phyloP scores from a whole-genome alignment of 805 yeast species.

The Candida parachauliodes region DNA sequence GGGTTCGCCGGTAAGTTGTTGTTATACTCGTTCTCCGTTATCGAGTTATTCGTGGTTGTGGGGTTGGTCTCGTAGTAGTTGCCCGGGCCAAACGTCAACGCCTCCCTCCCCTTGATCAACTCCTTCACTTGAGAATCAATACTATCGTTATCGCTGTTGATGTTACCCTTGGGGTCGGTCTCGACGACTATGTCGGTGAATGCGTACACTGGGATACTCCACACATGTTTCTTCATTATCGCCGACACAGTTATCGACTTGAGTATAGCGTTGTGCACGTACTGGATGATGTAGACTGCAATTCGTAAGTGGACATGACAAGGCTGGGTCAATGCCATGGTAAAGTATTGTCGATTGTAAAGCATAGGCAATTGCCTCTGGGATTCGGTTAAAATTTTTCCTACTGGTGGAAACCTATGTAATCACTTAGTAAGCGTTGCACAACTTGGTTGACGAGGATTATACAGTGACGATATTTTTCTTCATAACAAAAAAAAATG shows the following conservation, averaged over 20 bases:
- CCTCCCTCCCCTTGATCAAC: constrained; percentile 9
- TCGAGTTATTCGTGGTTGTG: neutral
- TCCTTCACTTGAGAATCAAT: constrained; percentile 9
- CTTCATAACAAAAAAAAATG: constrained; percentile 5
- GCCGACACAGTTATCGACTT: neutral
- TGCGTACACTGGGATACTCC: neutral
- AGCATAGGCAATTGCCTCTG: constrained; percentile 1
- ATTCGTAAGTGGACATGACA: constrained; percentile 1
- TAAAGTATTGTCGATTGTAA: neutral
- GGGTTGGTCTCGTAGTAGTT: constrained; percentile 1
- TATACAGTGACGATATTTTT: no score
- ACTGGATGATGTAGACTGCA: constrained; percentile 2
- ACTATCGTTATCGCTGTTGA: constrained; percentile 8
- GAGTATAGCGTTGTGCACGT: neutral
- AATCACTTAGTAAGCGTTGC: no score
- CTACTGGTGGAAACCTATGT: neutral
- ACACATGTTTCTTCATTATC: neutral
- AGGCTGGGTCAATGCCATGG: constrained; percentile 1
- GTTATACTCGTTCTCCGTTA: neutral
- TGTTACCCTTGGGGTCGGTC: neutral
- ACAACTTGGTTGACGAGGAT: no score
- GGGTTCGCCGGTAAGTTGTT: constrained; percentile 3
- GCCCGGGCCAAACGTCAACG: constrained; percentile 10
- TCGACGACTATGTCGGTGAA: neutral
- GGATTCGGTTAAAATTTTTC: neutral